A percentile compares a stretch with the other conserved stretches of the same genome.
Evolutionary conservation across 495 filamentous ascomycete genomes (phyloP).

Genomic region (Annulohypoxylon maeteangense): DNA sequence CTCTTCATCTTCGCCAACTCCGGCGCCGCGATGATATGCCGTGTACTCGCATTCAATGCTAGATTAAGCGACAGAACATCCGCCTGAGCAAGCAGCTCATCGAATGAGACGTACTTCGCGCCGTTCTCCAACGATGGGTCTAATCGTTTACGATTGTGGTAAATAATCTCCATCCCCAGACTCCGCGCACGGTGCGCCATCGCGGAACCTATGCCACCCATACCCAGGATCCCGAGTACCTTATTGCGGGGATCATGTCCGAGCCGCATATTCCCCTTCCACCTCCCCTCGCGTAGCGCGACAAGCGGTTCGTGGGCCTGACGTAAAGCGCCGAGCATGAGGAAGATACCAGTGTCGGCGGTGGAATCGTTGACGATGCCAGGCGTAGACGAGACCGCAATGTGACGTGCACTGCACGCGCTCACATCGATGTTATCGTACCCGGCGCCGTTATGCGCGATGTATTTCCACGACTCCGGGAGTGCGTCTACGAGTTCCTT

Average conservation of each 20-base stretch:
- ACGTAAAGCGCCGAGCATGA: slow-evolving; percentile 75
- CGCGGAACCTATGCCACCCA: slow-evolving; percentile 84
- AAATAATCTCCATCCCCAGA: slow-evolving; percentile 76
- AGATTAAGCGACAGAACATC: slow-evolving; percentile 77
- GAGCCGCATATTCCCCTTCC: slow-evolving; percentile 58
- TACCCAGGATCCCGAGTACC: slow-evolving; percentile 81
- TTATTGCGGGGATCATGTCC: slow-evolving; percentile 79
- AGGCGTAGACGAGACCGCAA: slow-evolving; percentile 74
- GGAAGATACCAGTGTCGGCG: slow-evolving; percentile 76
- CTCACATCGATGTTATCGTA: slow-evolving; percentile 84
- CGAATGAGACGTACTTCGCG: slow-evolving; percentile 68
- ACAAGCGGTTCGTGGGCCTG: slow-evolving; percentile 71
- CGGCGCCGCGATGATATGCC: slow-evolving; percentile 71
- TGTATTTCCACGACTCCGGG: slow-evolving; percentile 75
- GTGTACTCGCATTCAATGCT: slow-evolving; percentile 71
- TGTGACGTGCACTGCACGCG: slow-evolving; percentile 70
- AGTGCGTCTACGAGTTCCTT: slow-evolving; percentile 71
- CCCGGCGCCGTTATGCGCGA: slow-evolving; percentile 88
- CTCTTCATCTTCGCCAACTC: slow-evolving; percentile 78
- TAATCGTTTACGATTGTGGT: slow-evolving; percentile 73
- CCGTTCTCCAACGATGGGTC: slow-evolving; percentile 59
- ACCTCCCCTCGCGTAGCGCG: slow-evolving; percentile 69
- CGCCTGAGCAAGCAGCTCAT: slow-evolving; percentile 69
- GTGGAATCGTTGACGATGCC: slow-evolving; percentile 76
- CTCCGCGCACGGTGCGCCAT: slow-evolving; percentile 64